phyloP scores from a whole-genome alignment of 345 rosid genomes.

The Pistacia vera region DNA sequence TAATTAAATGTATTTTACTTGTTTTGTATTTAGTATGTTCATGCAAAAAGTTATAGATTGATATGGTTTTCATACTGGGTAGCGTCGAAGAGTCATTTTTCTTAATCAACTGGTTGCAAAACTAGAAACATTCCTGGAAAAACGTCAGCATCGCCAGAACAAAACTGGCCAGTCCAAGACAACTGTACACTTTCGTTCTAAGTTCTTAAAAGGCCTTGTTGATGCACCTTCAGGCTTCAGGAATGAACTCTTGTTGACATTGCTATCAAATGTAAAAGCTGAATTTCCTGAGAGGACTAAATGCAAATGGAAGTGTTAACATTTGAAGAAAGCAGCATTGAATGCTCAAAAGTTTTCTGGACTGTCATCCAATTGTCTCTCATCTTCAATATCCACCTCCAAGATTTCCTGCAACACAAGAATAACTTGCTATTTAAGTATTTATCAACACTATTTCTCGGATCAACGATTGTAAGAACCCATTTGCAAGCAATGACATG shows the following conservation, averaged over 20 bases:
- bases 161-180: background rate
- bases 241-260: background rate
- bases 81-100: too few species aligned
- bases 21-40: background rate
- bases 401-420: constrained; percentile 57
- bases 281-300: background rate
- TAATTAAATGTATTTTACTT: too few species aligned
- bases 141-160: background rate
- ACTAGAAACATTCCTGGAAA: background rate
- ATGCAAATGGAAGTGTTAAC: background rate
- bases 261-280: background rate
- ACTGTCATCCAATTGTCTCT: constrained; percentile 87
- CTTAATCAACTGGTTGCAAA: background rate
- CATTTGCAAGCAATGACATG: too few species aligned
- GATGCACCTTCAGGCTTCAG: background rate
- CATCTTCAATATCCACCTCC: constrained; percentile 90
- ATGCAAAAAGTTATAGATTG: background rate
- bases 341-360: constrained; percentile 72
- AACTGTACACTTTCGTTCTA: background rate
- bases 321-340: background rate
- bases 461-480: too few species aligned
- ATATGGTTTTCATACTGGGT: background rate
- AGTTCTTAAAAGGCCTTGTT: background rate
- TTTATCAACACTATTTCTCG: background rate
- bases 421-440: background rate